Percentiles rank a stretch among this genome's conserved stretches.
phyloP scores from a whole-genome alignment of 2,329 filamentous ascomycete species.

The Tolypocladium paradoxum region DNA sequence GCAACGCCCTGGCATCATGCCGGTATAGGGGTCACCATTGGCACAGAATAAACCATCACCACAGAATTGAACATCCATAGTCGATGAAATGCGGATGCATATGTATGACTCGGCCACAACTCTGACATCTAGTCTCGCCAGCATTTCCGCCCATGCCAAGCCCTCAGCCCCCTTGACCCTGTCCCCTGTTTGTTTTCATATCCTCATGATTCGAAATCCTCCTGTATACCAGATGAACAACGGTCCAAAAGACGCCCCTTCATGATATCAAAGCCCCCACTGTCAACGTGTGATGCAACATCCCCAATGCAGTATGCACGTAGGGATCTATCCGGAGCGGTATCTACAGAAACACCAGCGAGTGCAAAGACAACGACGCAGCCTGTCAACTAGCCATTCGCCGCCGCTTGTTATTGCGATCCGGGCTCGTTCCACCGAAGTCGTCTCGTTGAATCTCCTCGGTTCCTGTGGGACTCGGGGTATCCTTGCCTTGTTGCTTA shows the following conservation, averaged over 20 bases:
- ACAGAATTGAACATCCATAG: background rate
- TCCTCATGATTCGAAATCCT: background rate
- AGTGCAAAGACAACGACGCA: background rate
- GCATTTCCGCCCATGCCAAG: background rate
- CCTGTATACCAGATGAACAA: background rate
- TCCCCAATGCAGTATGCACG: background rate
- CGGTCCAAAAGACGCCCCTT: background rate
- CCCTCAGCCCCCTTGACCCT: background rate
- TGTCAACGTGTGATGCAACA: background rate
- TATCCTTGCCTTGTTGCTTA: conserved; percentile 17
- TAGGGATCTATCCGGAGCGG: background rate
- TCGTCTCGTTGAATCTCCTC: conserved; percentile 40
- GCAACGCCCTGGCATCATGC: background rate
- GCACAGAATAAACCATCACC: background rate
- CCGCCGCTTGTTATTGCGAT: conserved; percentile 25
- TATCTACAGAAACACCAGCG: background rate
- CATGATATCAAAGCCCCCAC: background rate
- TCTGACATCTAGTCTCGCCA: background rate
- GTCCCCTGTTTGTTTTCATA: background rate
- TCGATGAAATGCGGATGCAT: background rate
- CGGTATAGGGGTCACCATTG: background rate
- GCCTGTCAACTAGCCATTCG: conserved; percentile 16
- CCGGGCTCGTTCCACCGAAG: conserved; percentile 15
- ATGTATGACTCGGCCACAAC: background rate
- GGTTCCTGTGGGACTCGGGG: conserved; percentile 35